These are phyloP conservation scores for Capillidium rhysosporum DNA, from an alignment of 371 early-diverging fungal species.

Conservation along the genomic window DNA sequence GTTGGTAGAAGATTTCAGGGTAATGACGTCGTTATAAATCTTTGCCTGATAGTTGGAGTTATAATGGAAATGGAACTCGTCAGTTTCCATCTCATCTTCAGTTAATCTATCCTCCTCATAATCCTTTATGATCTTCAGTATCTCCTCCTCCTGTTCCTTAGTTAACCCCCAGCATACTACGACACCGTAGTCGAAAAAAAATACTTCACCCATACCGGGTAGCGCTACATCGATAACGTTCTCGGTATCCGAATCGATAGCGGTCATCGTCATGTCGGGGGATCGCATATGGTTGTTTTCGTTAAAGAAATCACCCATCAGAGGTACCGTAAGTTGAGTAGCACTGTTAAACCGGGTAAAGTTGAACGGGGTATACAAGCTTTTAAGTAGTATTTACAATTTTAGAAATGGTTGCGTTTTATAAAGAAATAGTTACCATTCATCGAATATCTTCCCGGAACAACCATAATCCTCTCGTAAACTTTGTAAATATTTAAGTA, in stretches of 20 bases:
- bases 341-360: neutral
- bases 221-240: conserved; percentile 11
- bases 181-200: conserved; percentile 85
- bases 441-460: conserved; percentile 18
- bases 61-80: conserved; percentile 83
- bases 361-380: conserved; percentile 7
- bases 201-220: conserved; percentile 44
- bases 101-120: conserved; percentile 45
- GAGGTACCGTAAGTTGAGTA: neutral
- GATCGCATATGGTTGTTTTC: neutral
- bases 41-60: conserved; percentile 50
- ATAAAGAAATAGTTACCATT: conserved; percentile 14
- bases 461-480: conserved; percentile 11
- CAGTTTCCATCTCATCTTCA: conserved; percentile 59
- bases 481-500: conserved; percentile 20
- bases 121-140: conserved; percentile 47
- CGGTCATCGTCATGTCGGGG: neutral
- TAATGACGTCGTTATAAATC: conserved; percentile 36
- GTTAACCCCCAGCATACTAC: conserved; percentile 90
- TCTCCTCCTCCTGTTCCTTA: conserved; percentile 56
- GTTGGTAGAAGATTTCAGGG: conserved; percentile 44
- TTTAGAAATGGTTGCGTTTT: neutral
- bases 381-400: neutral
- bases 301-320: neutral
- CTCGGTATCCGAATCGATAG: conserved; percentile 7